Conservation (phyloP, 768 basidiomycete species). For the Zangia roseola region DNA sequence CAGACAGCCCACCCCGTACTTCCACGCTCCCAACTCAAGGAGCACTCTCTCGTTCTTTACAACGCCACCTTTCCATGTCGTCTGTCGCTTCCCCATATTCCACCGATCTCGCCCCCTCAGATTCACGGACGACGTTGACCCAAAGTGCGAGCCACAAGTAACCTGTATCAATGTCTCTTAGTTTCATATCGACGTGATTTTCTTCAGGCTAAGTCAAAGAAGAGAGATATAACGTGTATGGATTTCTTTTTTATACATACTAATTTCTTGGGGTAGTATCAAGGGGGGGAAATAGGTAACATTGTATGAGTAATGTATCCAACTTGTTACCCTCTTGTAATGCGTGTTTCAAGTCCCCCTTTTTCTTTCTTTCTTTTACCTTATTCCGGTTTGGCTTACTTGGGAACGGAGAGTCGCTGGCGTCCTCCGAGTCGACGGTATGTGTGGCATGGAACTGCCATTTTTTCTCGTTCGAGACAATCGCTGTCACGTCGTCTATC, state of each 20-base stretch:
- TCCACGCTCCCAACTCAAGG: constrained; percentile 8
- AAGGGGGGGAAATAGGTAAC: constrained; percentile 12
- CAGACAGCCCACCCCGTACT: constrained; percentile 2
- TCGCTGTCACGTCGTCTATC: too few species aligned
- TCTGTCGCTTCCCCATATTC: constrained; percentile 15
- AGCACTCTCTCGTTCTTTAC: constrained; percentile 19
- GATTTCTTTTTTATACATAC: constrained; percentile 8
- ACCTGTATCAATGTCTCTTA: background rate
- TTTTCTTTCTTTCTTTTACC: background rate
- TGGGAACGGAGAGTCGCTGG: too few species aligned
- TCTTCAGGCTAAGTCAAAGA: background rate
- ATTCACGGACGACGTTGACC: constrained; percentile 24
- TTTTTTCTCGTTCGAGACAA: too few species aligned
- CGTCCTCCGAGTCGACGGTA: too few species aligned
- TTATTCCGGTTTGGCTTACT: background rate
- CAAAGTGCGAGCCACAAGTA: constrained; percentile 16
- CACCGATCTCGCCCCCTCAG: constrained; percentile 12
- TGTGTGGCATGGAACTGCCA: too few species aligned
- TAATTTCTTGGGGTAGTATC: constrained; percentile 1
- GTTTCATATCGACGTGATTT: too few species aligned
- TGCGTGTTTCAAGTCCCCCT: constrained; percentile 1
- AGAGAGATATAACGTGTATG: constrained; percentile 1
- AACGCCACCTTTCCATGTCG: constrained; percentile 28
- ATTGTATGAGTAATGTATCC: constrained; percentile 27
- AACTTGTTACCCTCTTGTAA: constrained; percentile 26